Base-by-base conservation (phyloP, 2,329 filamentous ascomycete genomes). In the Stagonosporopsis cucurbitacearum region DNA sequence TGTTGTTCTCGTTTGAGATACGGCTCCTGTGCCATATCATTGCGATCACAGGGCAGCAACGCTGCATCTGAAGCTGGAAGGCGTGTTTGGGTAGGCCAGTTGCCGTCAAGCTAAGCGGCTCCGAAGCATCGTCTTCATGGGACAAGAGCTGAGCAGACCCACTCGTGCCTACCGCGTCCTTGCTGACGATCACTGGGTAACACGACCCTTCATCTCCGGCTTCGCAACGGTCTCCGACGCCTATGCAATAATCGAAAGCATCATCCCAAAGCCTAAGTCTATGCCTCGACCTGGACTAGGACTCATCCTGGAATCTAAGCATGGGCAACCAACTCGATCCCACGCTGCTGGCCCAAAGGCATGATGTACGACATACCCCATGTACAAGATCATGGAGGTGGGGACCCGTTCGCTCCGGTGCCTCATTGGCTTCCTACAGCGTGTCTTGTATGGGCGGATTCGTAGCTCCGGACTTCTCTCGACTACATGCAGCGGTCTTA, bases 331-430 rank as follows among this genome's bases (percentile, higher is more conserved):
- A 42, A 13, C 15, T 17, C 23, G 43, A 17, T 54, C 25, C 17
- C 43, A 46, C 44, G 37, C 30, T 25, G 37, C 32, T 48, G 32
- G 37, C 32, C 50, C 30, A 45, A 44, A 33, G 23, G 26, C 12
- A 30, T 11, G 9, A 11, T 30, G 23, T 25, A 39, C 32, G 32
- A 2, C 32, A 33, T 22, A 17, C 44, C 25, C 37, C 30, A 20
- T 36, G 32, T 26, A 15, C 28, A 37, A 48, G 12, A 25, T 48
- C 36, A 8, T 15, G 13, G 22, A 36, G n/a, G 6, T 39, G 32
- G 6, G 44, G 50, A n/a, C 6, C 23, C n/a, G 6, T 25, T 23
- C 43, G 44, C 19, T 43, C 17, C 11, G 23, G 32, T 22, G 7
- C 12, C 32, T 32, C 12, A 44, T 43, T 54, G 23, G 44, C 32